Evolutionary conservation across 139 green algal species (phyloP).

Genomic region (Trebouxia sp.): DNA sequence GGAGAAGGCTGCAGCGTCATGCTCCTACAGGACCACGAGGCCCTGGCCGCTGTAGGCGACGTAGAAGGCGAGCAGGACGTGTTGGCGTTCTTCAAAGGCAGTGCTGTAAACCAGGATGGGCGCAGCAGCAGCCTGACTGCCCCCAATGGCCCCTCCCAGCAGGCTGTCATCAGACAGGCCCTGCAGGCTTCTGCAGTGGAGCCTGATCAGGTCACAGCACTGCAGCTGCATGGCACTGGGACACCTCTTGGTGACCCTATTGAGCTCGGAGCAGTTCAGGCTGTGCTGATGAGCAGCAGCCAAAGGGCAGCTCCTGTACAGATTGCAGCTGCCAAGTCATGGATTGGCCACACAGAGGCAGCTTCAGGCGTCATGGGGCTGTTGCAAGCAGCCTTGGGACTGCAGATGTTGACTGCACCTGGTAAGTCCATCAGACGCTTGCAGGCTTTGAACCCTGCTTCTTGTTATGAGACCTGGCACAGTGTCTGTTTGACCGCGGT

Average conservation of each 20-base stretch:
- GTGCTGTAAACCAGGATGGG: constrained; percentile 82
- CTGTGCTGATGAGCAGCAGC: constrained; percentile 33
- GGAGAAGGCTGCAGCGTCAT: constrained; percentile 56
- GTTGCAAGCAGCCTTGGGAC: constrained; percentile 27
- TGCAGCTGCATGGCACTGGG: constrained; percentile 79
- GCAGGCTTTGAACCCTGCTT: neutral
- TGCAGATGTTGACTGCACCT: neutral
- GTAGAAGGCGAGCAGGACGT: neutral
- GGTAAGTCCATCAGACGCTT: constrained; percentile 12
- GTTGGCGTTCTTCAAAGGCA: constrained; percentile 52
- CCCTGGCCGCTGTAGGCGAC: neutral
- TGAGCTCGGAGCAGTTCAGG: constrained; percentile 31
- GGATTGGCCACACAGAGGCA: constrained; percentile 84
- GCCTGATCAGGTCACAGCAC: constrained; percentile 16
- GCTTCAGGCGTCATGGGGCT: constrained; percentile 75
- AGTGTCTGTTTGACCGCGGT: too few species aligned
- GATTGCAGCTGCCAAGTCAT: constrained; percentile 79
- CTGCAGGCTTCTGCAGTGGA: neutral
- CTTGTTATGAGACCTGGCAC: too few species aligned
- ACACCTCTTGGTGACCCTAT: constrained; percentile 15
- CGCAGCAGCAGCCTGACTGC: constrained; percentile 63
- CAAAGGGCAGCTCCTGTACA: constrained; percentile 47
- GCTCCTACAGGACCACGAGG: neutral
- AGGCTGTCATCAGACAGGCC: constrained; percentile 42
- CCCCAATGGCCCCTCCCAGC: constrained; percentile 65